A percentile compares a stretch with the other conserved stretches of the same genome.
These are phyloP conservation scores for Rhodamnia argentea DNA, from an alignment of 345 rosid genomes.

Conservation along the genomic window DNA sequence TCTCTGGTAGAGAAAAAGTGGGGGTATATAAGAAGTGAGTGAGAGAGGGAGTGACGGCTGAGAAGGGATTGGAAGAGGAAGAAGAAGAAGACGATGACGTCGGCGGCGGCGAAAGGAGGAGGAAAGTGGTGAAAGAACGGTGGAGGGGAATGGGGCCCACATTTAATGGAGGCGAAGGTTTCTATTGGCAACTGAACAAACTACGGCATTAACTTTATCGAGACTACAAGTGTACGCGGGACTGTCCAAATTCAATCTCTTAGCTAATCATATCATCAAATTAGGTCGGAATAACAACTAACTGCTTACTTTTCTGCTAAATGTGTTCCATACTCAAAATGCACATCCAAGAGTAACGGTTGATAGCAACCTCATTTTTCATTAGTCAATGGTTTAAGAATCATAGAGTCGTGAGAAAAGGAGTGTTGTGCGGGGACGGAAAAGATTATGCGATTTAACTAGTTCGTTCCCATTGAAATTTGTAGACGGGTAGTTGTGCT, in stretches of 20 bases:
- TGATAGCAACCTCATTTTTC: too few species aligned
- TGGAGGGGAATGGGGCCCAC: not conserved
- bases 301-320: too few species aligned
- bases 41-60: not conserved
- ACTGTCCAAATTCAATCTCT: not conserved
- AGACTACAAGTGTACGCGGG: not conserved
- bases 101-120: not conserved
- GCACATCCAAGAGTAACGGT: too few species aligned
- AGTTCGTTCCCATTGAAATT: not conserved
- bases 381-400: too few species aligned
- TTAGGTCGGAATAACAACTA: not conserved
- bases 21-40: not conserved
- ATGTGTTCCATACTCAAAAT: too few species aligned
- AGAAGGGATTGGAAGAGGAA: not conserved
- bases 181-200: not conserved
- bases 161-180: not conserved
- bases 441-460: too few species aligned
- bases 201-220: not conserved
- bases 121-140: not conserved
- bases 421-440: too few species aligned
- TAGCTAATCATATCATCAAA: not conserved
- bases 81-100: not conserved
- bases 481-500: not conserved
- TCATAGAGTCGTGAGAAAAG: too few species aligned
- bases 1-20: not conserved